These are phyloP conservation scores for Lipomyces yamanashiensis DNA, from an alignment of 805 yeast genomes.

Conservation along the genomic window DNA sequence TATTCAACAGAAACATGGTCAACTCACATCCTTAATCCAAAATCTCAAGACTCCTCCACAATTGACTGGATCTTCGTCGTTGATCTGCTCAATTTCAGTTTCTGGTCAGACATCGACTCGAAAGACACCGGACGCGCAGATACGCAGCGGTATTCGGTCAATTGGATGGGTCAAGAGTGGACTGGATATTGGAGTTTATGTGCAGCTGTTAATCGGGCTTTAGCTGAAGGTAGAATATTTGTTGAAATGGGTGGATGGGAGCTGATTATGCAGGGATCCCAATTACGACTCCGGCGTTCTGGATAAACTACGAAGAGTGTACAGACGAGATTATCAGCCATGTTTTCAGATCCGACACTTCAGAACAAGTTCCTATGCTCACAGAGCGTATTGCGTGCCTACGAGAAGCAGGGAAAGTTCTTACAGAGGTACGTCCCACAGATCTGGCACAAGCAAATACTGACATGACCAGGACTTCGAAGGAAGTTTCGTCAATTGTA, in stretches of 20 bases:
- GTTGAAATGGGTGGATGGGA: no score
- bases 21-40: conserved; percentile 46
- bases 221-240: conserved; percentile 41
- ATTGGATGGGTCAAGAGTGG: conserved; percentile 44
- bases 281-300: conserved; percentile 47
- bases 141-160: conserved; percentile 45
- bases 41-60: conserved; percentile 10
- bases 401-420: conserved; percentile 46
- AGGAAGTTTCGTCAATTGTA: conserved; percentile 40
- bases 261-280: conserved; percentile 42
- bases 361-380: conserved; percentile 46
- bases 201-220: conserved; percentile 51
- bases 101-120: conserved; percentile 49
- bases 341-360: conserved; percentile 45
- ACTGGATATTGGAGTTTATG: conserved; percentile 54
- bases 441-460: background rate
- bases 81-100: conserved; percentile 51
- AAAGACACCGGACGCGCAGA: conserved; percentile 43
- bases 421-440: conserved; percentile 25
- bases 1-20: conserved; percentile 49
- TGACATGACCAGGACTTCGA: conserved; percentile 17
- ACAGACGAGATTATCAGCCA: conserved; percentile 38
- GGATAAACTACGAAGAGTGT: conserved; percentile 43
- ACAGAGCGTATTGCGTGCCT: conserved; percentile 45
- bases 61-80: conserved; percentile 51